Evolutionary conservation across 805 yeast genomes (phyloP).

Genomic region (Teunomyces cretensis): DNA sequence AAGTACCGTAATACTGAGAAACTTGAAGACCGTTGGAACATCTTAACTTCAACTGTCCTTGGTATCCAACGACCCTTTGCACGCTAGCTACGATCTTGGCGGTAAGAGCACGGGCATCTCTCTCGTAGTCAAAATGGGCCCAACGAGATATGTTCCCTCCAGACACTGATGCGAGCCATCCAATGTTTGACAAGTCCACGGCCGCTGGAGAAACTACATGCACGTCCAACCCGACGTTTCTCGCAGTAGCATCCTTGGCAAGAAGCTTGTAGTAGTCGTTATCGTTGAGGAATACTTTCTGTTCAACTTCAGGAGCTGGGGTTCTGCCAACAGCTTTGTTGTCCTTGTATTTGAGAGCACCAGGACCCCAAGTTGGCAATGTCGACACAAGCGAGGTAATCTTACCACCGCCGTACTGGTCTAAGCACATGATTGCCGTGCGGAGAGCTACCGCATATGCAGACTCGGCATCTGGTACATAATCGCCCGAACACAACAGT

Average conservation of each 20-base stretch:
- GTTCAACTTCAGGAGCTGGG: slow-evolving; percentile 43
- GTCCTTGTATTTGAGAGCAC: slow-evolving; percentile 53
- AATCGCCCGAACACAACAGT: slow-evolving; percentile 34
- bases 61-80: slow-evolving; percentile 61
- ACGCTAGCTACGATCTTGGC: slow-evolving; percentile 59
- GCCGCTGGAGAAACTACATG: slow-evolving; percentile 64
- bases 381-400: slow-evolving; percentile 65
- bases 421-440: slow-evolving; percentile 63
- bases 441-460: slow-evolving; percentile 78
- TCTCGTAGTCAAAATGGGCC: slow-evolving; percentile 61
- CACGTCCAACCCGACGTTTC: slow-evolving; percentile 74
- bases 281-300: slow-evolving; percentile 56
- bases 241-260: slow-evolving; percentile 52
- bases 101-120: slow-evolving; percentile 68
- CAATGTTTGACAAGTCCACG: slow-evolving; percentile 75
- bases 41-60: slow-evolving; percentile 79
- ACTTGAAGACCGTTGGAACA: slow-evolving; percentile 88
- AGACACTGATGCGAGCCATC: slow-evolving; percentile 60
- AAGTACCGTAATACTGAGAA: slow-evolving; percentile 64
- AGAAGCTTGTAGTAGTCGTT: slow-evolving; percentile 61
- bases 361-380: slow-evolving; percentile 82
- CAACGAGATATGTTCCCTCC: slow-evolving; percentile 72
- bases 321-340: slow-evolving; percentile 39
- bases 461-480: slow-evolving; percentile 53
- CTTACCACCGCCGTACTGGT: slow-evolving; percentile 78